Conservation (phyloP, 352 stramenopile species). For the Phytophthora parvispora region DNA sequence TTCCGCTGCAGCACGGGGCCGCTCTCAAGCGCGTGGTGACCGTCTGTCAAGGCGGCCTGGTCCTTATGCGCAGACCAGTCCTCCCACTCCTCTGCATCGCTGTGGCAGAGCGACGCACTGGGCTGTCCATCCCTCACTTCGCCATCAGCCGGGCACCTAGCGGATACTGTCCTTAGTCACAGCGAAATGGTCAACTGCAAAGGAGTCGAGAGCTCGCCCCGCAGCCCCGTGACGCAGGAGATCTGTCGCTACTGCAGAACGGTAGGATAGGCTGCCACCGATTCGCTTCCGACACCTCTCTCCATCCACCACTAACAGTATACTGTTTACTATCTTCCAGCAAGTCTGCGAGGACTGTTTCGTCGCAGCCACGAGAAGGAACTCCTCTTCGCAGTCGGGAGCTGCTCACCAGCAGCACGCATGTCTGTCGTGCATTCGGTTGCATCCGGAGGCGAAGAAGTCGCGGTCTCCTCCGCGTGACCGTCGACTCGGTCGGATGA, state of each 20-base stretch:
- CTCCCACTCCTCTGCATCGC: slow-evolving; percentile 23
- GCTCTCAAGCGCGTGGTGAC: slow-evolving; percentile 19
- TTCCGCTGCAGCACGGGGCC: slow-evolving; percentile 15
- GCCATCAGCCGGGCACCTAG: background rate
- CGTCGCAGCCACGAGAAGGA: slow-evolving; percentile 5
- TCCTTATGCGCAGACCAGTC: slow-evolving; percentile 20
- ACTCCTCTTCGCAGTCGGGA: slow-evolving; percentile 8
- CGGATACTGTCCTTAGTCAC: background rate
- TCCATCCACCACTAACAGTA: no score
- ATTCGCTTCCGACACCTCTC: background rate
- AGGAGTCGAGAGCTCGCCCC: slow-evolving; percentile 1
- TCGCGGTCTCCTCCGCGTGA: slow-evolving; percentile 8
- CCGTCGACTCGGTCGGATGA: slow-evolving; percentile 4
- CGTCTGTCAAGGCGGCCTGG: slow-evolving; percentile 29
- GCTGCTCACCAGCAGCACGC: slow-evolving; percentile 20
- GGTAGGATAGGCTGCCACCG: slow-evolving; percentile 6
- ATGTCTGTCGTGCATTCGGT: slow-evolving; percentile 30
- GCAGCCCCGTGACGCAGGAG: slow-evolving; percentile 18
- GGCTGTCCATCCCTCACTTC: slow-evolving; percentile 2
- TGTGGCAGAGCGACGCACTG: background rate
- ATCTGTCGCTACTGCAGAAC: slow-evolving; percentile 42
- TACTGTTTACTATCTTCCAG: slow-evolving; percentile 18
- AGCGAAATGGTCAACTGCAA: slow-evolving; percentile 38
- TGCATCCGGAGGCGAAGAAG: slow-evolving; percentile 15
- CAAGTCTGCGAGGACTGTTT: slow-evolving; percentile 36